These are phyloP conservation scores for Amaranthus cruentus DNA, from an alignment of 148 eudicot genomes.

Conservation along the genomic window DNA sequence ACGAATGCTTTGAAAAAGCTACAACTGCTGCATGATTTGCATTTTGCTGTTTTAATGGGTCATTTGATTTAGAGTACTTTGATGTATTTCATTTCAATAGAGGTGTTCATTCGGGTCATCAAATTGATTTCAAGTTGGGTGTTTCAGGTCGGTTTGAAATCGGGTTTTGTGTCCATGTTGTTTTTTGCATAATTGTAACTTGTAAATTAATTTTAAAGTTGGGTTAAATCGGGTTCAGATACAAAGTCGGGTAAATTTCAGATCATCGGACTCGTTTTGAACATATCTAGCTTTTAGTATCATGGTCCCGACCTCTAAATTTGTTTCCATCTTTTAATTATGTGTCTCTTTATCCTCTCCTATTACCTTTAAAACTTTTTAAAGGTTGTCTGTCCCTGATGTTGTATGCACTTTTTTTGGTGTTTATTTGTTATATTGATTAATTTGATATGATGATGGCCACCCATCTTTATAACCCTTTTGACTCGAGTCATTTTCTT, in stretches of 20 bases:
- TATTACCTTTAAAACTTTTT: neutral
- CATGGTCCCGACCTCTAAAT: conserved; percentile 8
- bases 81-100: neutral
- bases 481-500: neutral
- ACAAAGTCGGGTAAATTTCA: too few relatives aligned
- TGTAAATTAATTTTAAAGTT: too few relatives aligned
- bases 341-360: neutral
- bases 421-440: neutral
- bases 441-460: neutral
- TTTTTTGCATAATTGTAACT: too few relatives aligned
- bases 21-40: conserved; percentile 10
- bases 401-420: neutral
- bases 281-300: too few relatives aligned
- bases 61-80: conserved; percentile 1
- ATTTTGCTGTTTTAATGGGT: neutral
- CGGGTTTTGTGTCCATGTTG: too few relatives aligned
- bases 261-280: too few relatives aligned
- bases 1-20: neutral
- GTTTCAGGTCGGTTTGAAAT: too few relatives aligned
- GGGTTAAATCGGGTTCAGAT: too few relatives aligned
- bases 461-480: neutral
- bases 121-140: too few relatives aligned
- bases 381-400: neutral
- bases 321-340: neutral
- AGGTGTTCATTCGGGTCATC: too few relatives aligned